Percentiles rank a stretch among this genome's conserved stretches.
Evolutionary conservation across 1,139 yeast genomes (phyloP).

Genomic region (Diutina catenulata): DNA sequence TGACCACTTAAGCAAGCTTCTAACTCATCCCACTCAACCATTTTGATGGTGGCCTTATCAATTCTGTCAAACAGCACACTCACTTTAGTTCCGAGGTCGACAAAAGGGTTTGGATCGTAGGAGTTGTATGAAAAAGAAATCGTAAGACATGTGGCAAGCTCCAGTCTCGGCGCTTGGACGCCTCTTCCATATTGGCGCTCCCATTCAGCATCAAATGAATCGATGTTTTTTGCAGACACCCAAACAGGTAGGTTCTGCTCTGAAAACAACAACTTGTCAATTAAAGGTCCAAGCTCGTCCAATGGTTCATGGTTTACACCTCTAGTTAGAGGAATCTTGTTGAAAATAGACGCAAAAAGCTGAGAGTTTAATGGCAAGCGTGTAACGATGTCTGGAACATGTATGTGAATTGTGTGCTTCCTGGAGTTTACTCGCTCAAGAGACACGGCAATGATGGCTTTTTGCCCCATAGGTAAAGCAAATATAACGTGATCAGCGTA

Average conservation of each 20-base stretch:
- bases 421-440: conserved; percentile 22
- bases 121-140: conserved; percentile 23
- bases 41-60: conserved; percentile 14
- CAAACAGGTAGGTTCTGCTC: conserved; percentile 5
- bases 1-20: conserved; percentile 21
- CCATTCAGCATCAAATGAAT: background rate
- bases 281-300: too few relatives aligned
- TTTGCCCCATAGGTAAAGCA: background rate
- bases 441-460: conserved; percentile 18
- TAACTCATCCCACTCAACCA: conserved; percentile 12
- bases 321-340: too few relatives aligned
- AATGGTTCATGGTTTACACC: too few relatives aligned
- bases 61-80: conserved; percentile 20
- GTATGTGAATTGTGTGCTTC: conserved; percentile 24
- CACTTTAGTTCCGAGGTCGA: conserved; percentile 15
- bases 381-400: conserved; percentile 31
- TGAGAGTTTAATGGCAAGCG: too few relatives aligned
- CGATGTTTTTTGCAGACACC: background rate
- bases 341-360: too few relatives aligned
- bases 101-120: conserved; percentile 23
- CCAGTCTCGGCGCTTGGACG: background rate
- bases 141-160: conserved; percentile 21
- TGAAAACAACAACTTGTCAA: conserved; percentile 9
- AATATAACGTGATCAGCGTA: too few relatives aligned
- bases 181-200: background rate